Percentiles rank a stretch among this genome's conserved stretches.
phyloP scores from a whole-genome alignment of 192 early-diverging fungal genomes.

The Coemansia sp. region DNA sequence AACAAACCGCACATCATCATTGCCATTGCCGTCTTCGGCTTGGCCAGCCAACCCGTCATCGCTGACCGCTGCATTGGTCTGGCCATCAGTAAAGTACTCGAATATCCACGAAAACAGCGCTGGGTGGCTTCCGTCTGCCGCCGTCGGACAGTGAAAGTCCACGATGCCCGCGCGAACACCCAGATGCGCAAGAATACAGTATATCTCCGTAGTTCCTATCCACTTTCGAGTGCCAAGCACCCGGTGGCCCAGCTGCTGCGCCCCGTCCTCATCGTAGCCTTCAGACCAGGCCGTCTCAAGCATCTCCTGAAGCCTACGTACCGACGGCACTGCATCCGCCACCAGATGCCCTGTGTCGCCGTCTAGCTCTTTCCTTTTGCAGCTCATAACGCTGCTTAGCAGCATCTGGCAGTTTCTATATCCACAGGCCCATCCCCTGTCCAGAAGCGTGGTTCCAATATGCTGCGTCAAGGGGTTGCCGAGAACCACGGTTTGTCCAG shows the following conservation, averaged over 20 bases:
- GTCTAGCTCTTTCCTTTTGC: background rate
- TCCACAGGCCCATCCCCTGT: conserved; percentile 69
- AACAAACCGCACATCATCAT: conserved; percentile 48
- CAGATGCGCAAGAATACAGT: conserved; percentile 58
- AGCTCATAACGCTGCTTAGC: conserved; percentile 48
- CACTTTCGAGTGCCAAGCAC: conserved; percentile 61
- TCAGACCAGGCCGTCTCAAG: conserved; percentile 59
- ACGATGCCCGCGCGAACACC: conserved; percentile 57
- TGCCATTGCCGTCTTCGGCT: background rate
- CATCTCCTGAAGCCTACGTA: conserved; percentile 53
- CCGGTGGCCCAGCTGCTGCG: conserved; percentile 53
- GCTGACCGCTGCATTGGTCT: background rate
- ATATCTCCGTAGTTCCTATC: conserved; percentile 72
- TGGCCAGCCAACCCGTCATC: background rate
- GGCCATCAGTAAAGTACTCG: conserved; percentile 57
- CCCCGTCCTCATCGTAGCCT: conserved; percentile 61
- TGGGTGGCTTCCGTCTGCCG: conserved; percentile 55
- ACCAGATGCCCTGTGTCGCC: conserved; percentile 2
- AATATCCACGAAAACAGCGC: conserved; percentile 56
- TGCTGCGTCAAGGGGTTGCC: conserved; percentile 25
- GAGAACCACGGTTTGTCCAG: conserved; percentile 9
- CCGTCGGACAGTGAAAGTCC: conserved; percentile 63
- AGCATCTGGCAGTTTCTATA: conserved; percentile 72
- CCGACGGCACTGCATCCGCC: conserved; percentile 20
- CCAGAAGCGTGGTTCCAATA: conserved; percentile 23